Conservation (phyloP, 371 early-diverging fungal species). For the Chytridiales sp. region DNA sequence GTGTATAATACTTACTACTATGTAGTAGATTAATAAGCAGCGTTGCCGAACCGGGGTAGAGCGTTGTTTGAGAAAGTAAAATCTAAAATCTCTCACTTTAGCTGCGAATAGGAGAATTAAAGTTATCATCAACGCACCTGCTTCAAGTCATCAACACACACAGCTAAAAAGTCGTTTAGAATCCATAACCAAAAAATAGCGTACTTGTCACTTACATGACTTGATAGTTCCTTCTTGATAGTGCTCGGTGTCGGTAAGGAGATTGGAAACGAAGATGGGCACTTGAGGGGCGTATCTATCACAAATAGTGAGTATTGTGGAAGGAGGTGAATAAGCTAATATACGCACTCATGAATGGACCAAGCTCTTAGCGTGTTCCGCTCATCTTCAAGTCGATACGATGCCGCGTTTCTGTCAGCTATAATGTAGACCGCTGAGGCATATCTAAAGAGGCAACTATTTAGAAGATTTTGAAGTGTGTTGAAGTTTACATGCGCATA, state of each 20-base stretch:
- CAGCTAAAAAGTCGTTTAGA: conserved; percentile 30
- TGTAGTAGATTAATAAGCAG: conserved; percentile 68
- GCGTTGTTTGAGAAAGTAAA: conserved; percentile 67
- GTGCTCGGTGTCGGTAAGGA: conserved; percentile 64
- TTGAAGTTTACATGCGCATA: too few relatives aligned
- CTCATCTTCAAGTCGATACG: conserved; percentile 35
- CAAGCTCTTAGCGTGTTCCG: conserved; percentile 59
- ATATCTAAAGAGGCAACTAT: too few relatives aligned
- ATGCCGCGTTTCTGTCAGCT: conserved; percentile 42
- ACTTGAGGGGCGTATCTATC: conserved; percentile 46
- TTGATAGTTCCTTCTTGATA: conserved; percentile 64
- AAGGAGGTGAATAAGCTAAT: not conserved
- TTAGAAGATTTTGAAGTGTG: too few relatives aligned
- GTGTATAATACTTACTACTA: conserved; percentile 53
- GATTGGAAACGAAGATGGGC: conserved; percentile 67
- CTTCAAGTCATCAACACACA: conserved; percentile 71
- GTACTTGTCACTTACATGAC: too few relatives aligned
- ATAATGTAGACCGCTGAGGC: conserved; percentile 37
- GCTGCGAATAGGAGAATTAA: too few relatives aligned
- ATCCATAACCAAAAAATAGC: not conserved
- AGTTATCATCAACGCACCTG: too few relatives aligned
- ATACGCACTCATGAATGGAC: conserved; percentile 58
- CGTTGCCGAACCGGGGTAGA: conserved; percentile 67
- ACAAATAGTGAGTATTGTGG: not conserved
- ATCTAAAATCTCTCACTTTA: too few relatives aligned